Base-by-base conservation (phyloP, 129 eudicot species). In the Artemisia annua region DNA sequence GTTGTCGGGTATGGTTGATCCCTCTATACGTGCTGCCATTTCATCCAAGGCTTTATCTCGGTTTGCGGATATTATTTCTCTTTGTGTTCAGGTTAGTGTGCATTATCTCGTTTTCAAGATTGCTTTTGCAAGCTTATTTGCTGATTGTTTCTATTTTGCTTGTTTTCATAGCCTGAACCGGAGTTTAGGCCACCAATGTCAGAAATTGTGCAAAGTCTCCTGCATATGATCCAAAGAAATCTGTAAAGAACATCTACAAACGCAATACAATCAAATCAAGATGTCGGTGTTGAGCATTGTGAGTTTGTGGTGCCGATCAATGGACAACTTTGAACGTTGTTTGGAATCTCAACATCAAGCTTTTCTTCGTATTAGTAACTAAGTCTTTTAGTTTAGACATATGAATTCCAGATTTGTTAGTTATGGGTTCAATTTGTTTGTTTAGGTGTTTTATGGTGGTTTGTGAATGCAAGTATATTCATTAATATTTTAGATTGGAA, bases 181-280 rank as follows among this genome's bases (percentile, higher is more conserved):
- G 98, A 94, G 70, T 94, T 94, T 80, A 82, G 98, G 83, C 98
- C 98, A 16, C 96, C 96, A 0, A 88, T 90, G 89, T 94, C 98
- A 16, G 98, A 94, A 75, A 90, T 93, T 3, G 97, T 90, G 62
- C 82, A 87, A 82, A 83, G 83, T 71, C 86, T 94, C 22, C 51
- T 82, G 78, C 83, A 85, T 65, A 85, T 94, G 98, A 81, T 89
- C 24, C 84, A 86, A 48, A 79, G 88, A 75, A 70, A 75, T 48
- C 63, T 65, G 11, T 79, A 69, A 81, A 58, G 71, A 30, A 17
- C 35, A 18, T 68, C 35, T 48, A 55, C 24, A 53, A 55, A 63
- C 5, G 59, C 16, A 63, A 48, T 67, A 28, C 15, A 11, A 60
- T 12, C 61, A 22, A 60, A 48, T 46, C 49, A 11, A 58, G 67